Base-by-base conservation (phyloP, 1,284 basidiomycete genomes). In the Phylloporus sp. region DNA sequence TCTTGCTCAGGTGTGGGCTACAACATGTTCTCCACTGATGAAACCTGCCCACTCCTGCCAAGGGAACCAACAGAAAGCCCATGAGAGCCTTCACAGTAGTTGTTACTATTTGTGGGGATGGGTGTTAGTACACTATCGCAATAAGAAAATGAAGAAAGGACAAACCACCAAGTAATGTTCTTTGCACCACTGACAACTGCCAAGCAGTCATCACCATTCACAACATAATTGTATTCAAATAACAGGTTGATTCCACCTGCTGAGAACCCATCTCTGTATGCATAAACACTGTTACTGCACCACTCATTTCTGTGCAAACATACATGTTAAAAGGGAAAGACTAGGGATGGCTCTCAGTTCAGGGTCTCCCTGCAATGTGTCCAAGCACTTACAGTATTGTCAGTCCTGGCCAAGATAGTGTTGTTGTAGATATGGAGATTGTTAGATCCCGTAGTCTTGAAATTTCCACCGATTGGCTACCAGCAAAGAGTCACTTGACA, bases 201-300 rank as follows among this genome's bases (percentile, higher is more conserved):
- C 34, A n/a, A n/a, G n/a, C n/a, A n/a, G n/a, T n/a, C 87, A 64
- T 89, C 87, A 0, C 86, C 86, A 60, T 88, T 89, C 53, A 81
- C 76, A 54, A 89, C 77, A 62, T 81, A 70, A 63, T 88, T 89
- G 66, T 84, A 77, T 69, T 88, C 85, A 66, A 88, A 86, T 2
- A 87, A 71, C 62, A 88, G 69, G 67, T 88, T 81, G 1, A 79
- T 82, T 7, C 87, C 86, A 34, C 82, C 82, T 6, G 85, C 49
- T 12, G 57, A 53, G 24, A 39, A 39, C 28, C 34, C 52, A 24
- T 53, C 52, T 53, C 51, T 37, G n/a, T 31, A 20, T 20, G 32
- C 17, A n/a, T 39, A 22, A 40, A 40, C 10, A 6, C 5, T n/a
- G 6, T 6, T 44, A 11, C n/a, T 10, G 42, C 31, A 56, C 26